These are phyloP conservation scores for Cordyceps militaris DNA, from an alignment of 2,329 filamentous ascomycete species.

Conservation along the genomic window DNA sequence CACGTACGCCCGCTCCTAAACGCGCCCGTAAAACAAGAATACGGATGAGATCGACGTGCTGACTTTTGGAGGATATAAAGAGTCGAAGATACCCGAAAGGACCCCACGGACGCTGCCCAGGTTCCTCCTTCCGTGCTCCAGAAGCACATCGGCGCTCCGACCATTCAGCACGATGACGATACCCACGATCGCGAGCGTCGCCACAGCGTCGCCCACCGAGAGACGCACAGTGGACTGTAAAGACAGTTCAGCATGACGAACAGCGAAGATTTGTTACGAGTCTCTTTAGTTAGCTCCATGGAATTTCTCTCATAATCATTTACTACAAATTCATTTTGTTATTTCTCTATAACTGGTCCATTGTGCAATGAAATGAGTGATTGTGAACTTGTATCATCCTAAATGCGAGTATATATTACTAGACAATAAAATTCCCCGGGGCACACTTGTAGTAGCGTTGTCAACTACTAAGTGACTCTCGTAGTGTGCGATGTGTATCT, in stretches of 20 bases:
- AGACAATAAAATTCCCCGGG: too few species aligned
- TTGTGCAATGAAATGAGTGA: too few species aligned
- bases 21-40: constrained; percentile 10
- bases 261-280: constrained; percentile 9
- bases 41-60: not conserved
- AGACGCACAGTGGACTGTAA: constrained; percentile 40
- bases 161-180: constrained; percentile 37
- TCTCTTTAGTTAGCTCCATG: constrained; percentile 5
- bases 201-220: constrained; percentile 43
- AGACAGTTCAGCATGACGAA: not conserved
- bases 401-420: too few species aligned
- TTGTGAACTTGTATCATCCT: too few species aligned
- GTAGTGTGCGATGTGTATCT: too few species aligned
- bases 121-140: constrained; percentile 49
- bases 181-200: constrained; percentile 37
- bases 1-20: constrained; percentile 34
- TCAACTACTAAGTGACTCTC: too few species aligned
- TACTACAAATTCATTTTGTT: not conserved
- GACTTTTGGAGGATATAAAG: constrained; percentile 3
- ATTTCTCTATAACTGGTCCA: not conserved
- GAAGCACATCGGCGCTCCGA: constrained; percentile 39
- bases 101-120: constrained; percentile 50
- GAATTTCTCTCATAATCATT: constrained; percentile 1
- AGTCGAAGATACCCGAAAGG: constrained; percentile 17
- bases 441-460: too few species aligned